phyloP scores from a whole-genome alignment of 2,329 filamentous ascomycete species.

The Monosporascus sp. region DNA sequence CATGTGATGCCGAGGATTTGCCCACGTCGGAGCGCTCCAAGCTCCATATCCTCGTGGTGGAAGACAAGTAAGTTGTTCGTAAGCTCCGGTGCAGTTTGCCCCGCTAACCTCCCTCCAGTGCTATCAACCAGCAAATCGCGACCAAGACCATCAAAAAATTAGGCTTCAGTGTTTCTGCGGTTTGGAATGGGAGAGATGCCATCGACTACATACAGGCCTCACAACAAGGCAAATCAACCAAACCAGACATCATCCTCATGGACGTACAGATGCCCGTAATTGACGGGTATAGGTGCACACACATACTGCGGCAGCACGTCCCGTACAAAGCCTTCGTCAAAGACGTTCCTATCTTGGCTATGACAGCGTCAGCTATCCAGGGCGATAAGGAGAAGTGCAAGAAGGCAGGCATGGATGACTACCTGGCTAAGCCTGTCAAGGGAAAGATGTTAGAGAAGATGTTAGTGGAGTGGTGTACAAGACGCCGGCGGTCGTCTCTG shows the following conservation, averaged over 20 bases:
- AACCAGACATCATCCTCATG: conserved; percentile 74
- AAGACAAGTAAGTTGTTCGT: conserved; percentile 62
- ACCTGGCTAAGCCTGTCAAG: conserved; percentile 69
- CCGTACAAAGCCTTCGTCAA: conserved; percentile 57
- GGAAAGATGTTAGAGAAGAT: conserved; percentile 63
- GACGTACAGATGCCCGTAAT: conserved; percentile 73
- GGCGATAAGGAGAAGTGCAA: conserved; percentile 71
- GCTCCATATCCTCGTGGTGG: conserved; percentile 69
- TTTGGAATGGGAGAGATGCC: conserved; percentile 75
- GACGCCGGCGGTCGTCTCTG: conserved; percentile 19
- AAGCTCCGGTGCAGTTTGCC: background rate
- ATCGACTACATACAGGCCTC: conserved; percentile 64
- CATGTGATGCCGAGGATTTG: conserved; percentile 40
- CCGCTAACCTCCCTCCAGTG: conserved; percentile 28
- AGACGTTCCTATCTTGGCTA: conserved; percentile 71
- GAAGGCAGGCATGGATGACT: conserved; percentile 71
- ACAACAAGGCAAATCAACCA: conserved; percentile 42
- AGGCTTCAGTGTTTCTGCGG: conserved; percentile 64
- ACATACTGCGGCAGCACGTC: conserved; percentile 62
- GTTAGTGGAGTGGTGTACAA: conserved; percentile 62
- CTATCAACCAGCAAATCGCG: conserved; percentile 72
- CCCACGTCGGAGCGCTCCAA: conserved; percentile 53
- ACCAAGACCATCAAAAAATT: conserved; percentile 70
- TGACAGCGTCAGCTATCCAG: conserved; percentile 75
- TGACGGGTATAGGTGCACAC: conserved; percentile 73